These are phyloP conservation scores for Panicum hallii DNA, from an alignment of 202 grass and related monocot genomes.

Conservation along the genomic window DNA sequence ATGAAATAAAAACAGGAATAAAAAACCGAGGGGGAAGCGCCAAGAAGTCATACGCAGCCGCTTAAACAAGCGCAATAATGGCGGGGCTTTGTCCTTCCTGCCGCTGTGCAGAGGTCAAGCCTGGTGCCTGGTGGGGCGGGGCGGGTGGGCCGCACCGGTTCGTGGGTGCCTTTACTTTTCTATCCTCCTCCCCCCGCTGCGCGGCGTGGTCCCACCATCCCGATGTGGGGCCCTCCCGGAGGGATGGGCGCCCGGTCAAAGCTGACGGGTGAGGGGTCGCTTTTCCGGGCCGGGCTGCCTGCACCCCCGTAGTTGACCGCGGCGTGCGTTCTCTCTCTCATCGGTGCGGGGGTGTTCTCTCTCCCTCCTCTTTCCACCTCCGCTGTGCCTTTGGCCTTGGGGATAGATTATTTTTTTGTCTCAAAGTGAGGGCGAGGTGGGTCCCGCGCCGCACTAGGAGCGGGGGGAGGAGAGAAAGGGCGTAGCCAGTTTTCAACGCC, in stretches of 20 bases:
- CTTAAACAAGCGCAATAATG: slow-evolving; percentile 51
- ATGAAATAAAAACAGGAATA: neutral
- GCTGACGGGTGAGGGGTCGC: slow-evolving; percentile 56
- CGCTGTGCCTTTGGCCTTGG: neutral
- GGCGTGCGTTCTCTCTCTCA: neutral
- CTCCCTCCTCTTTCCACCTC: neutral
- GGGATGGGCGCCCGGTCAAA: slow-evolving; percentile 57
- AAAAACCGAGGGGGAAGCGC: neutral
- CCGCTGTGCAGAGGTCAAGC: slow-evolving; percentile 55
- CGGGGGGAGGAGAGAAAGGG: neutral
- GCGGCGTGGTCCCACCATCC: neutral
- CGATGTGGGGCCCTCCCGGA: slow-evolving; percentile 22
- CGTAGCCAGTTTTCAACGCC: slow-evolving; percentile 29
- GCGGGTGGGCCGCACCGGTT: neutral
- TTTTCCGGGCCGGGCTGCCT: slow-evolving; percentile 34
- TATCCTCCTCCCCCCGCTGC: neutral
- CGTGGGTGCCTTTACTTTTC: slow-evolving; percentile 26
- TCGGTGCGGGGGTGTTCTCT: neutral
- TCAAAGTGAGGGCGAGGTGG: slow-evolving; percentile 27
- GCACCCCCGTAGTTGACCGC: slow-evolving; percentile 53
- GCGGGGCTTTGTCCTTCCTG: neutral
- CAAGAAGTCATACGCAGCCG: slow-evolving; percentile 27
- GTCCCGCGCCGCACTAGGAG: neutral
- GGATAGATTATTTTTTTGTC: neutral
- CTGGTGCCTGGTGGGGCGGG: neutral